These are phyloP conservation scores for Eruca vesicaria DNA, from an alignment of 441 rosid genomes.

Conservation along the genomic window DNA sequence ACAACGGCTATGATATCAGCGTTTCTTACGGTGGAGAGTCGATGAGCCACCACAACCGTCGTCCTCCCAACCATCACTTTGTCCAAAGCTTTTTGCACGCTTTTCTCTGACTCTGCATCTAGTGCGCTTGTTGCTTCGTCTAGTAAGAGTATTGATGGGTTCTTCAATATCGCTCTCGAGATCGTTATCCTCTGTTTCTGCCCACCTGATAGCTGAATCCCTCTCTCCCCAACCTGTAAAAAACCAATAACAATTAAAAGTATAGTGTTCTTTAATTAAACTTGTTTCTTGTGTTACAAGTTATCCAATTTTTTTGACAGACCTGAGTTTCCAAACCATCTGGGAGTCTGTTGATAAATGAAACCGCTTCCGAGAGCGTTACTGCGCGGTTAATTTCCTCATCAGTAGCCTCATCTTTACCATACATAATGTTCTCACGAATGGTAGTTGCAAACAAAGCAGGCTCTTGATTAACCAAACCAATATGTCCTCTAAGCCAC, in stretches of 20 bases:
- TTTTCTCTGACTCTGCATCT: slow-evolving; percentile 87
- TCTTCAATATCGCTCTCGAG: slow-evolving; percentile 75
- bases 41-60: slow-evolving; percentile 80
- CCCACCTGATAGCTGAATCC: slow-evolving; percentile 88
- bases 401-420: slow-evolving; percentile 70
- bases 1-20: slow-evolving; percentile 85
- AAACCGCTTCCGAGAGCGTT: slow-evolving; percentile 72
- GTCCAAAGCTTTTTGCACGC: slow-evolving; percentile 88
- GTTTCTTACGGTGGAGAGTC: slow-evolving; percentile 83
- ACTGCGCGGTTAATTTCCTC: slow-evolving; percentile 72
- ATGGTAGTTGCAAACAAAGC: slow-evolving; percentile 82
- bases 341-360: slow-evolving; percentile 84
- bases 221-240: slow-evolving; percentile 86
- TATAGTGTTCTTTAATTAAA: too few species aligned
- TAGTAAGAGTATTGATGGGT: slow-evolving; percentile 81
- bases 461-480: slow-evolving; percentile 94
- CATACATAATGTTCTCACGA: slow-evolving; percentile 84
- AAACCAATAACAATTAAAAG: not conserved
- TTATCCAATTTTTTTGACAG: not conserved
- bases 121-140: slow-evolving; percentile 97
- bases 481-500: slow-evolving; percentile 86
- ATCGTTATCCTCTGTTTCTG: slow-evolving; percentile 90
- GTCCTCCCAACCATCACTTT: slow-evolving; percentile 94
- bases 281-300: not conserved
- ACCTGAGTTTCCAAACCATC: slow-evolving; percentile 95